Evolutionary conservation across 75 land plant genomes (phyloP).

Genomic region (Adiantum capillusveneris): DNA sequence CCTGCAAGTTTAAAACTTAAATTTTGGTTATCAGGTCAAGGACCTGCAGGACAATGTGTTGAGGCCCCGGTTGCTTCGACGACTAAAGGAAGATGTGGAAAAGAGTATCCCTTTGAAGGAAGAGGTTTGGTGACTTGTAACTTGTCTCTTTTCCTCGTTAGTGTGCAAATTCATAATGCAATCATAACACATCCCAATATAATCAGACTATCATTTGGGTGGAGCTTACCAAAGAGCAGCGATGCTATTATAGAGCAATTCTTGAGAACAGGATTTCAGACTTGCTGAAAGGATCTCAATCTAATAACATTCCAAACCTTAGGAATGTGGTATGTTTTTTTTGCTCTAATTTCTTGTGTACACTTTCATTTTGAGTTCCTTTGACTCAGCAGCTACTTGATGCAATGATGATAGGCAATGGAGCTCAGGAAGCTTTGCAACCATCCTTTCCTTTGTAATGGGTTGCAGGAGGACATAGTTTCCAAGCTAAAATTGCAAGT

Average conservation of each 20-base stretch:
- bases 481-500: slow-evolving; percentile 7
- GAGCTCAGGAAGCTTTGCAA: slow-evolving; percentile 30
- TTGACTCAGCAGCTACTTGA: neutral
- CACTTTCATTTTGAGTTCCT: neutral
- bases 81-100: slow-evolving; percentile 31
- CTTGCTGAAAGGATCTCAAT: slow-evolving; percentile 17
- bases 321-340: slow-evolving; percentile 23
- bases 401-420: slow-evolving; percentile 12
- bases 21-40: slow-evolving; percentile 25
- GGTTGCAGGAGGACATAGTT: slow-evolving; percentile 18
- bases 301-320: slow-evolving; percentile 22
- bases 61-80: slow-evolving; percentile 19
- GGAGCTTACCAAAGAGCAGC: slow-evolving; percentile 27
- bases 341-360: neutral
- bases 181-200: neutral
- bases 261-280: slow-evolving; percentile 18
- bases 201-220: slow-evolving; percentile 31
- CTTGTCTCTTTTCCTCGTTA: neutral
- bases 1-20: too few relatives aligned
- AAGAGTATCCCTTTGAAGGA: slow-evolving; percentile 32
- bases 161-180: too few relatives aligned
- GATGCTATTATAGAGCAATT: slow-evolving; percentile 21
- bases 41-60: slow-evolving; percentile 19
- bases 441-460: slow-evolving; percentile 26
- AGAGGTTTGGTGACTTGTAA: slow-evolving; percentile 9